Evolutionary conservation across 495 filamentous ascomycete species (phyloP), one percentile per base, ranked within the genome.

Genomic region (Neurospora discreta): DNA sequence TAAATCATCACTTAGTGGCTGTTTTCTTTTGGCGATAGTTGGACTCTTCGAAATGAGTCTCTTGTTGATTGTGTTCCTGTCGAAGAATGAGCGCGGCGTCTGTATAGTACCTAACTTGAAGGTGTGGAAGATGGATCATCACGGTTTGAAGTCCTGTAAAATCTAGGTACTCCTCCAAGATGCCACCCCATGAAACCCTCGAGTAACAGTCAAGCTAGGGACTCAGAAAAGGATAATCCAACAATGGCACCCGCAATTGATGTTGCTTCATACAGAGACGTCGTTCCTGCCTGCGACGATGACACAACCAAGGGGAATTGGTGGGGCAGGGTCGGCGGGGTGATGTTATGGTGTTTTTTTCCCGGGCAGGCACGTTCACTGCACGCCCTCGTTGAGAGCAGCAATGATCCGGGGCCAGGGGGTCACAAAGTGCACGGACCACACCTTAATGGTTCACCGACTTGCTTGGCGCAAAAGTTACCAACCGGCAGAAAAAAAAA

Each of bases 401-500:
- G 44, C 46, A 65, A 30, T 65, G 52, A 65, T 33, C 52, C 26
- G 15, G 52, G 52, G 15, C 26, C 52, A 65, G 23, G 52, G 52
- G 52, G 26, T 26, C 52, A 65, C 52, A 15, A 5, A 0, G 52
- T 15, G 77, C 77, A 78, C 78, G 46, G 74, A 75, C 79, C 79
- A 77, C 69, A 77, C 68, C 75, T 77, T 74, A 78, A 76, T 76
- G 70, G 6, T 23, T 74, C 72, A 77, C 73, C 72, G 73, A 71
- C 69, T 68, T 70, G 68, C 71, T 69, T 71, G 72, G 74, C 38
- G 69, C 40, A 65, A 77, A 75, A 74, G 70, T 69, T 78, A 69
- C 70, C 33, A 68, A 69, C 70, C 76, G 76, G 77, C 77, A 80
- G 78, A 80, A 75, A 77, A 80, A 78, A 79, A 80, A 75, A 77